Conservation (phyloP, 1,284 basidiomycete species). For the Boletus sp. region DNA sequence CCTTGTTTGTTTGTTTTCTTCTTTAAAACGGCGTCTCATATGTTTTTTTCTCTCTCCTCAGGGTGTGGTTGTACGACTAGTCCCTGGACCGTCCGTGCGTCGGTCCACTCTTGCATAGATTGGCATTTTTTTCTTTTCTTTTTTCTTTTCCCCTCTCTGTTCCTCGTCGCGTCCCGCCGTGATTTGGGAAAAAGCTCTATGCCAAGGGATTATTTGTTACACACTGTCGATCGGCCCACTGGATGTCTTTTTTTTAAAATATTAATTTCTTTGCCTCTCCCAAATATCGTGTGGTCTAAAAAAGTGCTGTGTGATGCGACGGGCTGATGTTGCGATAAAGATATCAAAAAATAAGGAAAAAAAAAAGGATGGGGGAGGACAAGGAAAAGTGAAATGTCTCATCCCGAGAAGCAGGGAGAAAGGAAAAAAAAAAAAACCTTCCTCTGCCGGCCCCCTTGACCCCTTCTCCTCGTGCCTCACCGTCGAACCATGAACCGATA, state of each 20-base stretch:
- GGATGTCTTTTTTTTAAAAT: not conserved
- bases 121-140: not conserved
- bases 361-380: too few relatives aligned
- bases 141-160: too few relatives aligned
- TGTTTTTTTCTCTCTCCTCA: not conserved
- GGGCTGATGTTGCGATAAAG: too few relatives aligned
- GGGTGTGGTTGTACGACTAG: constrained; percentile 18
- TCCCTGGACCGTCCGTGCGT: not conserved
- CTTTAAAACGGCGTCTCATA: not conserved
- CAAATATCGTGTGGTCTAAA: too few relatives aligned
- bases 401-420: too few relatives aligned
- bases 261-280: too few relatives aligned
- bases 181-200: not conserved
- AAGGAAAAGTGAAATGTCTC: too few relatives aligned
- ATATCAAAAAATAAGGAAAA: too few relatives aligned
- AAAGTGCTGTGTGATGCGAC: too few relatives aligned
- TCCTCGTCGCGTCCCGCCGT: not conserved
- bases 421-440: too few relatives aligned
- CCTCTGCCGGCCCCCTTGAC: not conserved
- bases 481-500: constrained; percentile 68
- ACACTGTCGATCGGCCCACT: not conserved
- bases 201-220: not conserved
- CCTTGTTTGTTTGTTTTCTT: not conserved
- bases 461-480: constrained; percentile 3
- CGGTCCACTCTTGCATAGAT: constrained; percentile 1